Conservation (phyloP, 2,329 filamentous ascomycete genomes). For the Acarospora socialis region DNA sequence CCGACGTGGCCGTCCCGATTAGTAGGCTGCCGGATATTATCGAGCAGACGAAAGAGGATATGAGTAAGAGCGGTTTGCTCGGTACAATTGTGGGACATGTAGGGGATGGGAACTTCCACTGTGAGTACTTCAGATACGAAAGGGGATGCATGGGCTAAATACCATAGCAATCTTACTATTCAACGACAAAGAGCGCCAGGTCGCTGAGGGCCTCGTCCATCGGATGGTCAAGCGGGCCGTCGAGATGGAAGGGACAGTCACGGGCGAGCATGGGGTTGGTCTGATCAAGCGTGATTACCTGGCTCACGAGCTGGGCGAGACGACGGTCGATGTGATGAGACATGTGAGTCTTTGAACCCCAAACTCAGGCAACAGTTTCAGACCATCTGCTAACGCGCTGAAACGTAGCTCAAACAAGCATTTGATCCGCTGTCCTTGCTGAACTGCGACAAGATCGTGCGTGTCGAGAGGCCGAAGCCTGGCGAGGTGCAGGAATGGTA, state of each 20-base stretch:
- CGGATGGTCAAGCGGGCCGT: constrained; percentile 56
- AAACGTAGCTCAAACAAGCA: constrained; percentile 43
- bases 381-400: constrained; percentile 2
- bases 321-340: constrained; percentile 51
- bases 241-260: constrained; percentile 57
- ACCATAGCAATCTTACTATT: constrained; percentile 44
- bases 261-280: constrained; percentile 58
- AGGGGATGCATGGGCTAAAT: too few relatives aligned
- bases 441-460: constrained; percentile 52
- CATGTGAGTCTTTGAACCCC: constrained; percentile 30
- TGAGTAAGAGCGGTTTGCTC: constrained; percentile 46
- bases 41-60: constrained; percentile 52
- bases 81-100: constrained; percentile 59
- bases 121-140: constrained; percentile 23
- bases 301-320: constrained; percentile 45
- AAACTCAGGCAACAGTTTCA: background rate
- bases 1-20: constrained; percentile 67
- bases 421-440: constrained; percentile 52
- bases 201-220: constrained; percentile 47
- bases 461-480: constrained; percentile 34
- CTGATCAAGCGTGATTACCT: constrained; percentile 55
- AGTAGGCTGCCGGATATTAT: constrained; percentile 58
- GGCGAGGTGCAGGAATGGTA: constrained; percentile 37
- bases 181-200: constrained; percentile 41
- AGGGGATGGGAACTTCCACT: constrained; percentile 62